Percentiles rank a stretch among this genome's conserved stretches.
These are phyloP conservation scores for Schoenoplectus triqueter DNA, from an alignment of 202 grass and related monocot genomes.

Conservation along the genomic window DNA sequence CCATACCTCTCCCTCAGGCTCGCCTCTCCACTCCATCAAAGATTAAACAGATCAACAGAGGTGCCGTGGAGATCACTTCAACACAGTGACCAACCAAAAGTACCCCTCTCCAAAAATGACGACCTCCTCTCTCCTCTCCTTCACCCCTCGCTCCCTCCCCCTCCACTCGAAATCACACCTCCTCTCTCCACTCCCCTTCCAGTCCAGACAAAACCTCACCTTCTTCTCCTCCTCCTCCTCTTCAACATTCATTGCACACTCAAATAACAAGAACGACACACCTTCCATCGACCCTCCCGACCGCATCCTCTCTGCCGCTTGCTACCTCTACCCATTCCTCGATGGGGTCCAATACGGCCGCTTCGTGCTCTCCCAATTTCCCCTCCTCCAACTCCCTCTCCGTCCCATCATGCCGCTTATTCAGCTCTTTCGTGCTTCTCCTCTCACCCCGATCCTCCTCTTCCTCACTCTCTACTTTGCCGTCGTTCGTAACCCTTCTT, in stretches of 20 bases:
- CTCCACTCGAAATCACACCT: neutral
- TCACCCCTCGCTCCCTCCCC: neutral
- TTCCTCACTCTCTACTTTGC: constrained; percentile 97
- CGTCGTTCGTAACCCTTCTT: constrained; percentile 76
- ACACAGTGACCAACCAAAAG: neutral
- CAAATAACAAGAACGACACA: constrained; percentile 43
- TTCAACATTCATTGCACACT: constrained; percentile 40
- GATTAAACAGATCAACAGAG: neutral
- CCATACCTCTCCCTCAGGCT: neutral
- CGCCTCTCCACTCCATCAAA: neutral
- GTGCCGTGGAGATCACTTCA: no score
- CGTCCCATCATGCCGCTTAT: constrained; percentile 70
- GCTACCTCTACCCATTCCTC: constrained; percentile 95
- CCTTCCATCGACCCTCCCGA: constrained; percentile 59
- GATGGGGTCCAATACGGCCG: constrained; percentile 87
- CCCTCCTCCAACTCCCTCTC: constrained; percentile 58
- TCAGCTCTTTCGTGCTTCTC: constrained; percentile 83
- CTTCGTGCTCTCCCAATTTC: constrained; percentile 76
- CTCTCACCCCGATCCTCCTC: constrained; percentile 80
- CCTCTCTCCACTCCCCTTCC: constrained; percentile 12
- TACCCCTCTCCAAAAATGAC: neutral
- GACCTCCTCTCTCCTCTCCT: neutral
- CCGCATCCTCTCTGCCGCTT: constrained; percentile 73
- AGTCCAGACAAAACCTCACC: neutral
- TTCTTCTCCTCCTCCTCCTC: neutral